These are phyloP conservation scores for Nicotiana undulata DNA, from an alignment of 257 asterid genomes.

Conservation along the genomic window DNA sequence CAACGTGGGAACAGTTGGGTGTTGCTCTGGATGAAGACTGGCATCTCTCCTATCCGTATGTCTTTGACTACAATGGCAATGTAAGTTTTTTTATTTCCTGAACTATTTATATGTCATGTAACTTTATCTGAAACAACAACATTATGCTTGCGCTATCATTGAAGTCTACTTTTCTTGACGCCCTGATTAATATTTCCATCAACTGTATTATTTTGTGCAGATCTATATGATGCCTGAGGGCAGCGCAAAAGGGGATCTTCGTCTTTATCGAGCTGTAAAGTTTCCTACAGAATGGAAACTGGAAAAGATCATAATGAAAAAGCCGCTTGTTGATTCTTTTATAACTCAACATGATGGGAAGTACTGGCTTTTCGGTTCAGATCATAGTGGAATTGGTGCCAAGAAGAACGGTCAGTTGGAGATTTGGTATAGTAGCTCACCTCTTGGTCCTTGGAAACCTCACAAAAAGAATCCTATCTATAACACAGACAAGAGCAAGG, in stretches of 20 bases:
- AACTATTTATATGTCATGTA: background rate
- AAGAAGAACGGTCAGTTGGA: conserved; percentile 77
- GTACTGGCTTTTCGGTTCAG: conserved; percentile 93
- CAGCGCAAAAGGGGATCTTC: conserved; percentile 80
- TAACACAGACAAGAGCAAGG: conserved; percentile 65
- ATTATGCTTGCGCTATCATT: background rate
- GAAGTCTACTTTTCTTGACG: background rate
- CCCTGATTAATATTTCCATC: background rate
- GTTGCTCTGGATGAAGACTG: conserved; percentile 91
- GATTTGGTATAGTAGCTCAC: conserved; percentile 78
- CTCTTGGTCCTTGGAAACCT: conserved; percentile 88
- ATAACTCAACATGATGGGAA: conserved; percentile 58
- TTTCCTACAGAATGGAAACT: conserved; percentile 82
- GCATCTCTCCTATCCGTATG: conserved; percentile 97
- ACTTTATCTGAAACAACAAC: background rate
- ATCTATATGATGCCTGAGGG: conserved; percentile 98
- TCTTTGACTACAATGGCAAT: conserved; percentile 75
- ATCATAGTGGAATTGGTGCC: conserved; percentile 72
- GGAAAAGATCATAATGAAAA: conserved; percentile 54
- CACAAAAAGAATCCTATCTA: conserved; percentile 78
- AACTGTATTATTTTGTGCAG: conserved; percentile 27
- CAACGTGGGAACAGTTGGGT: conserved; percentile 90
- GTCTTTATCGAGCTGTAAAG: conserved; percentile 73
- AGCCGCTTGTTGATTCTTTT: conserved; percentile 74
- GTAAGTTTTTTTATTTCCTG: conserved; percentile 36